Conservation (phyloP, 768 basidiomycete genomes). For the Russula sp. region DNA sequence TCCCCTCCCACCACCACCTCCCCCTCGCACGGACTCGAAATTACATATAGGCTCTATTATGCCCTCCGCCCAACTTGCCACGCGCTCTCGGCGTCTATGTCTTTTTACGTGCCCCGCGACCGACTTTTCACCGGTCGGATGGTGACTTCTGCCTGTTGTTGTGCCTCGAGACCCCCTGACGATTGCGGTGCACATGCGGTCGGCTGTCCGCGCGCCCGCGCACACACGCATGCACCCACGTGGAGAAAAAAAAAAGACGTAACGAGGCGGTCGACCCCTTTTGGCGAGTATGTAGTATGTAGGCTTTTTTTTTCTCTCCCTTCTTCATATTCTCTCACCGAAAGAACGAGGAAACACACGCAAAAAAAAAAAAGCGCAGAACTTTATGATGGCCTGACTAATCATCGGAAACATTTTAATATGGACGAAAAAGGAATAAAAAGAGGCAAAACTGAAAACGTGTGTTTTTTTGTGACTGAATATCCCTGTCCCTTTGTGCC, state of each 20-base stretch:
- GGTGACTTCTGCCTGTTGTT: not conserved
- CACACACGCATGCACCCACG: too few species aligned
- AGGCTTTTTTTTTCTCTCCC: not conserved
- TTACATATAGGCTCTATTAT: not conserved
- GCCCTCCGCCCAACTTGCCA: not conserved
- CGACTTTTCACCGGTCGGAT: conserved; percentile 1
- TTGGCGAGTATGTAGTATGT: not conserved
- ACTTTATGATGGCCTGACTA: not conserved
- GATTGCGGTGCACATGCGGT: not conserved
- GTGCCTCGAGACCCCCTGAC: not conserved
- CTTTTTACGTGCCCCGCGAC: not conserved
- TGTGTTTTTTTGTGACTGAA: not conserved
- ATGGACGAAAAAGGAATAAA: conserved; percentile 10
- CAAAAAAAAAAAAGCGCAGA: not conserved
- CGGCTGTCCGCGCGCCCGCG: too few species aligned
- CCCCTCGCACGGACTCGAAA: not conserved
- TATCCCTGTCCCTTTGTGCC: not conserved
- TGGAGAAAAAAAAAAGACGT: not conserved
- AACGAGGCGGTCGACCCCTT: not conserved
- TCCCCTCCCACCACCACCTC: not conserved
- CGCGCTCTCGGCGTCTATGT: not conserved
- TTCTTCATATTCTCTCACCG: not conserved
- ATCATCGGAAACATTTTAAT: conserved; percentile 3
- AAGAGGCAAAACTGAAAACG: conserved; percentile 7
- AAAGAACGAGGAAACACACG: too few species aligned